phyloP scores from a whole-genome alignment of 345 rosid species.

The Syzygium aqueum region DNA sequence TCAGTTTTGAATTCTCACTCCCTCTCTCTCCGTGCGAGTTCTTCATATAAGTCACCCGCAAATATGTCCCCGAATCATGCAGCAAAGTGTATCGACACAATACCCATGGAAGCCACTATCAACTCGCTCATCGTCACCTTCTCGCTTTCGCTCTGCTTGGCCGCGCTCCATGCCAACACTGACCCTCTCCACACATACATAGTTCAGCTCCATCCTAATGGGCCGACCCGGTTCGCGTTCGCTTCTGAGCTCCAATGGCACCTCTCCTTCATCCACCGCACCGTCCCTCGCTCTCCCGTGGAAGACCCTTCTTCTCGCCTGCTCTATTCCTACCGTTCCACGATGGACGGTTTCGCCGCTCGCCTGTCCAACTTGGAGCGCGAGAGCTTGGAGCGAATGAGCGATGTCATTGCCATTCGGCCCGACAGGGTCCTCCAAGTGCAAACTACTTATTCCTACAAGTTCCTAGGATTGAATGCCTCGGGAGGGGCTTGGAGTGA shows the following conservation, averaged over 20 bases:
- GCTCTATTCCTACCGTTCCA: constrained; percentile 77
- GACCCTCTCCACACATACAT: constrained; percentile 51
- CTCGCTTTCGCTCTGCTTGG: constrained; percentile 16
- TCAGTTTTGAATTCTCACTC: constrained; percentile 14
- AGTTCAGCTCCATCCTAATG: constrained; percentile 78
- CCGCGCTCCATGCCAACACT: constrained; percentile 5
- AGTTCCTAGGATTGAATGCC: constrained; percentile 60
- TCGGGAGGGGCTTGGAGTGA: constrained; percentile 46
- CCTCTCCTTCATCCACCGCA: constrained; percentile 27
- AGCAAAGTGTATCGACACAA: constrained; percentile 26
- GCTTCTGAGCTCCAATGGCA: constrained; percentile 32
- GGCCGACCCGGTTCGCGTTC: constrained; percentile 18
- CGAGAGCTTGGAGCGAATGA: constrained; percentile 26
- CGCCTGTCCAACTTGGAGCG: constrained; percentile 53
- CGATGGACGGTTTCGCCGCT: constrained; percentile 87
- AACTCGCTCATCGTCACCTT: constrained; percentile 6
- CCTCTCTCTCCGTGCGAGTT: constrained; percentile 23
- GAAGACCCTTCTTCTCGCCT: constrained; percentile 59
- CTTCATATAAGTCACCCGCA: constrained; percentile 1
- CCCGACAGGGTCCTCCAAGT: constrained; percentile 58
- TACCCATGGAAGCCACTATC: neutral
- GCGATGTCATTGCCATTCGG: constrained; percentile 60
- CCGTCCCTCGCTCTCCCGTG: constrained; percentile 26
- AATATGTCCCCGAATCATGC: constrained; percentile 47
- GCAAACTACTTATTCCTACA: constrained; percentile 83